Evolutionary conservation across 208 protist species (phyloP), one percentile per base, ranked within the genome.

Genomic region (Strigomonas culicis): DNA sequence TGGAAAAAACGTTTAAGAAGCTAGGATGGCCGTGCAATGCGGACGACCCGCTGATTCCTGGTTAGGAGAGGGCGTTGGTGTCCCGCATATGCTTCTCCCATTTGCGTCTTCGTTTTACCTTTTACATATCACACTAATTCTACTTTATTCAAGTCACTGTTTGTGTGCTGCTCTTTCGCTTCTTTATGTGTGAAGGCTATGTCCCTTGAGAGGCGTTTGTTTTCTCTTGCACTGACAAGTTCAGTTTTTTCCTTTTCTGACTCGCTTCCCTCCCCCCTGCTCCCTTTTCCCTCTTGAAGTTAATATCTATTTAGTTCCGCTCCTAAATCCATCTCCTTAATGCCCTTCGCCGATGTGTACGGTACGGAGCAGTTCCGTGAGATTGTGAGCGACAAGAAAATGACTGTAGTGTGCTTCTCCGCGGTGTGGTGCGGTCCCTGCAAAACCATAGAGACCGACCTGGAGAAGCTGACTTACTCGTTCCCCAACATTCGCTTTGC

Each of bases 31-130:
- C 87, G 3, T 73, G 68, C 46, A 77, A 96, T 27, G 90, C 88
- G 1, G 86, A 94, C 56, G 90, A 96, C 65, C 90, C 90, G 2
- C 76, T 96, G n/a, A 95, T 95, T 41, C 90, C 90, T 17, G 90
- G 90, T 15, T 95, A 63, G 17, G 70, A 69, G 51, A 70, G 58
- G 41, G 63, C 63, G 51, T 8, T 31, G n/a, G n/a, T n/a, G n/a
- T n/a, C n/a, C n/a, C n/a, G n/a, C n/a, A n/a, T n/a, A n/a, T n/a
- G n/a, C n/a, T n/a, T n/a, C n/a, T n/a, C n/a, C n/a, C n/a, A n/a
- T n/a, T n/a, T n/a, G n/a, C n/a, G n/a, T n/a, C n/a, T n/a, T n/a
- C n/a, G n/a, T n/a, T n/a, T n/a, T n/a, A n/a, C n/a, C n/a, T n/a
- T n/a, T n/a, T n/a, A n/a, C n/a, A n/a, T n/a, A n/a, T n/a, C n/a